Conservation (phyloP, 192 early-diverging fungal species). For the Umbelopsis sp. region DNA sequence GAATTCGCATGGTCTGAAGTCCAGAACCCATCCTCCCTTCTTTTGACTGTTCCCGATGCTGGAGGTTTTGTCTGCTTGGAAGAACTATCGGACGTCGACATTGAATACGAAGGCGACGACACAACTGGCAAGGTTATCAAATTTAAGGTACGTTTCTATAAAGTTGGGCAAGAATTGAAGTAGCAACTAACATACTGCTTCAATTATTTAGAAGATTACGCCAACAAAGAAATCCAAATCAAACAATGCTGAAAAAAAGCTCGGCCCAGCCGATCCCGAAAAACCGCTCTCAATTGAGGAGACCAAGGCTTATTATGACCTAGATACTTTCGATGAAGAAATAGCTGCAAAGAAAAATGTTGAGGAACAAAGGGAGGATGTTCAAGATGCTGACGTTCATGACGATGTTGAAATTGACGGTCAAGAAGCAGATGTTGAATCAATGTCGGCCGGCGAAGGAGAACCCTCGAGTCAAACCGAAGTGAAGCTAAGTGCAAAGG, state of each 20-base stretch:
- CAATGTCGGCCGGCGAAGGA: slow-evolving; percentile 31
- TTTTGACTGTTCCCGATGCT: slow-evolving; percentile 60
- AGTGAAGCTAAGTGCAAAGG: slow-evolving; percentile 18
- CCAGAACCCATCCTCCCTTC: slow-evolving; percentile 41
- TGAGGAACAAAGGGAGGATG: slow-evolving; percentile 39
- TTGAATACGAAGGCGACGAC: slow-evolving; percentile 66
- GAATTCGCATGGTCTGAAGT: slow-evolving; percentile 67
- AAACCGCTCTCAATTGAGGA: slow-evolving; percentile 51
- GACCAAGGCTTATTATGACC: slow-evolving; percentile 59
- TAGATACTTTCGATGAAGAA: slow-evolving; percentile 84
- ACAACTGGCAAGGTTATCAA: slow-evolving; percentile 68
- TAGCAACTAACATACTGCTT: slow-evolving; percentile 20
- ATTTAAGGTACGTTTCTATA: slow-evolving; percentile 59
- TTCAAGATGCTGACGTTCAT: slow-evolving; percentile 24
- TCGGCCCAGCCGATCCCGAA: slow-evolving; percentile 44
- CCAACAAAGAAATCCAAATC: slow-evolving; percentile 18
- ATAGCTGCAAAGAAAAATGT: slow-evolving; percentile 13
- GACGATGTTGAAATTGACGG: slow-evolving; percentile 13
- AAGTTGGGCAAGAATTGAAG: neutral
- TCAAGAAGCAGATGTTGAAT: slow-evolving; percentile 13
- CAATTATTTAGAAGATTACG: slow-evolving; percentile 11
- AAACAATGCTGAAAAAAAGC: slow-evolving; percentile 32
- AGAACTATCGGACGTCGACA: slow-evolving; percentile 84
- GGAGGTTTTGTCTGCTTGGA: slow-evolving; percentile 87
- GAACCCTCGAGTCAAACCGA: slow-evolving; percentile 4